Evolutionary conservation across 116 monocot genomes (phyloP).

Genomic region (Posidonia oceanica): DNA sequence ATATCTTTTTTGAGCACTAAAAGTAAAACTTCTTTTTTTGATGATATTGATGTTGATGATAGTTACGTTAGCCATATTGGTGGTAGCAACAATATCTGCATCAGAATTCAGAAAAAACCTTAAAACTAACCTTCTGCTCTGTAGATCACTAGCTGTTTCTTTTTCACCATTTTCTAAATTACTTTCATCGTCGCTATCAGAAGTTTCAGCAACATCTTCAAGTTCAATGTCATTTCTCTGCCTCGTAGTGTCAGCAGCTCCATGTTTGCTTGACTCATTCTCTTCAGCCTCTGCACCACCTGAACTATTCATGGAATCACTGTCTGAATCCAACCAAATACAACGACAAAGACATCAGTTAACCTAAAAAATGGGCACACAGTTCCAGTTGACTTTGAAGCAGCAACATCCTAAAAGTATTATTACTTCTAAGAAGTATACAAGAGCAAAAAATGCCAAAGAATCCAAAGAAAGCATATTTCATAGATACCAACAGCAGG

Average conservation of each 20-base stretch:
- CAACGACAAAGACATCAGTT: neutral
- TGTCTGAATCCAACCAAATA: neutral
- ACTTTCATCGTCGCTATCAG: conserved; percentile 9
- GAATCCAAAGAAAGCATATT: no score
- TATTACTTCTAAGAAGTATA: no score
- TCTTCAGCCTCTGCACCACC: neutral
- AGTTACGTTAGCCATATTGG: neutral
- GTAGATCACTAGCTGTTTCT: neutral
- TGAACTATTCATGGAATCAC: neutral
- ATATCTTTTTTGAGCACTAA: no score
- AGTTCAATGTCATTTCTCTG: neutral
- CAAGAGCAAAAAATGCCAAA: no score
- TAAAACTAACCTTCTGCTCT: conserved; percentile 5
- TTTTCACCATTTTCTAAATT: conserved; percentile 1
- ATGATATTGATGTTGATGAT: neutral
- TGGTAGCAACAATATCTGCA: no score
- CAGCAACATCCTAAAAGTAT: neutral
- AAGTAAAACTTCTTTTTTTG: no score
- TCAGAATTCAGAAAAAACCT: neutral
- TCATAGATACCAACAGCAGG: no score
- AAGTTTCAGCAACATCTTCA: conserved; percentile 5
- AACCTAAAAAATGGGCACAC: neutral
- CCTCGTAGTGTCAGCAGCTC: neutral
- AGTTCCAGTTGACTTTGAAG: neutral
- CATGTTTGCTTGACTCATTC: neutral